phyloP scores from a whole-genome alignment of 2,329 filamentous ascomycete genomes.

The Epichloe hybrida region DNA sequence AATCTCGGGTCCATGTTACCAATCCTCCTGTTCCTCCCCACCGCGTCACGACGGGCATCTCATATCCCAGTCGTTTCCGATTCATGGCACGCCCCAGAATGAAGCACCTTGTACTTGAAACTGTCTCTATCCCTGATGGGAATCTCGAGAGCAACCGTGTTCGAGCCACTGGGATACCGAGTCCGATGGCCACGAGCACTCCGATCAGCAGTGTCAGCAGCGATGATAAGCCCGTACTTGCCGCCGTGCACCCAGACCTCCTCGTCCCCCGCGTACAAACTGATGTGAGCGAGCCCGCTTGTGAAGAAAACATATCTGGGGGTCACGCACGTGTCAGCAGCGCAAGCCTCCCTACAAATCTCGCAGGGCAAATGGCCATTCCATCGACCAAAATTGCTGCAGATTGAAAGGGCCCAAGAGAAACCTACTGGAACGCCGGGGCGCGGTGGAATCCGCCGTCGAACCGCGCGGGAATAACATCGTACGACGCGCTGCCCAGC shows the following conservation, averaged over 20 bases:
- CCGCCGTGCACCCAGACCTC: constrained; percentile 26
- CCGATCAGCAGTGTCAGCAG: constrained; percentile 27
- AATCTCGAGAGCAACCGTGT: constrained; percentile 20
- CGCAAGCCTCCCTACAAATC: no score
- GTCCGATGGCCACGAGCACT: constrained; percentile 27
- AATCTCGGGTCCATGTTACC: neutral
- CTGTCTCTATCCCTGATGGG: constrained; percentile 1
- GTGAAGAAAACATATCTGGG: constrained; percentile 22
- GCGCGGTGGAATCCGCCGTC: constrained; percentile 28
- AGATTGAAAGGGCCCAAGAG: constrained; percentile 10
- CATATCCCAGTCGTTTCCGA: constrained; percentile 3
- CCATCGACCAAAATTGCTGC: neutral
- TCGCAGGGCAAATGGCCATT: neutral
- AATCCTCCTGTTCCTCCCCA: neutral
- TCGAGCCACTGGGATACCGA: constrained; percentile 23
- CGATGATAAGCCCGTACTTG: constrained; percentile 26
- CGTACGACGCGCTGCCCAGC: constrained; percentile 20
- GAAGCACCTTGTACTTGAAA: constrained; percentile 6
- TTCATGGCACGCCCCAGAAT: constrained; percentile 1
- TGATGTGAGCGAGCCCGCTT: constrained; percentile 26
- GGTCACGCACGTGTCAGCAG: neutral
- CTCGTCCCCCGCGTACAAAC: constrained; percentile 22
- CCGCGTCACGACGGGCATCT: neutral
- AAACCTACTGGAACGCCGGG: constrained; percentile 25
- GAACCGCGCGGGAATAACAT: constrained; percentile 22